A percentile compares a stretch with the other conserved stretches of the same genome.
Conservation (phyloP, 345 rosid genomes). For the Populus pruinosa region DNA sequence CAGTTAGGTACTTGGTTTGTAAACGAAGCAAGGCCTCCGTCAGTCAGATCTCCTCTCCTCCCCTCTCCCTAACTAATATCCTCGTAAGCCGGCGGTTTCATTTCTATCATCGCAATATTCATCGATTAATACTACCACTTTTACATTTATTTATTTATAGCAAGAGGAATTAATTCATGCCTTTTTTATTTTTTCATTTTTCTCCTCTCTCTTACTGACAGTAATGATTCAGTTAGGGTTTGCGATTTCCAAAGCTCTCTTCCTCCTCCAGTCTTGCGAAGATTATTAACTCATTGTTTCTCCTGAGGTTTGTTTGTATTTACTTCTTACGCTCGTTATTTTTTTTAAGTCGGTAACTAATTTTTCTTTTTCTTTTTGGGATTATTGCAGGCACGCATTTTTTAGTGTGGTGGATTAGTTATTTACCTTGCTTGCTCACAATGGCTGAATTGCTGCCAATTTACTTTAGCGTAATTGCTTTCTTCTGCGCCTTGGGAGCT, state of each 20-base stretch:
- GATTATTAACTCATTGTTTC: neutral
- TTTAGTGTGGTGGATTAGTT: neutral
- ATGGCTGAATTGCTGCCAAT: constrained; percentile 63
- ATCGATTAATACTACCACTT: neutral
- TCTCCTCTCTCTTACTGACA: neutral
- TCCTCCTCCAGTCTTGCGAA: neutral
- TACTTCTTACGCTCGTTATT: neutral
- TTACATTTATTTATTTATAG: neutral
- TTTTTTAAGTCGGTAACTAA: neutral
- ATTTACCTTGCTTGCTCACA: neutral
- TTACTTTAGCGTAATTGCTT: constrained; percentile 50
- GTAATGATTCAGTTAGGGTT: neutral
- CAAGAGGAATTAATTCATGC: neutral
- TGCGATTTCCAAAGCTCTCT: neutral
- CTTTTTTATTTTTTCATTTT: neutral
- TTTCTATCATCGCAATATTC: neutral
- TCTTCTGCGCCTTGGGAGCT: constrained; percentile 68
- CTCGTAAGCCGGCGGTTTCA: neutral
- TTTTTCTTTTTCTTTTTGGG: neutral
- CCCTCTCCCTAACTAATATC: neutral
- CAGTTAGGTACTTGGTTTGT: too few species aligned
- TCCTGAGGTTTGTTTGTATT: neutral
- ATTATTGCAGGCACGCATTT: neutral
- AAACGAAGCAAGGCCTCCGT: neutral
- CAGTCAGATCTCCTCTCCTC: neutral